phyloP scores from a whole-genome alignment of 2,329 filamentous ascomycete genomes.

The Paracoccidioides brasiliensis region DNA sequence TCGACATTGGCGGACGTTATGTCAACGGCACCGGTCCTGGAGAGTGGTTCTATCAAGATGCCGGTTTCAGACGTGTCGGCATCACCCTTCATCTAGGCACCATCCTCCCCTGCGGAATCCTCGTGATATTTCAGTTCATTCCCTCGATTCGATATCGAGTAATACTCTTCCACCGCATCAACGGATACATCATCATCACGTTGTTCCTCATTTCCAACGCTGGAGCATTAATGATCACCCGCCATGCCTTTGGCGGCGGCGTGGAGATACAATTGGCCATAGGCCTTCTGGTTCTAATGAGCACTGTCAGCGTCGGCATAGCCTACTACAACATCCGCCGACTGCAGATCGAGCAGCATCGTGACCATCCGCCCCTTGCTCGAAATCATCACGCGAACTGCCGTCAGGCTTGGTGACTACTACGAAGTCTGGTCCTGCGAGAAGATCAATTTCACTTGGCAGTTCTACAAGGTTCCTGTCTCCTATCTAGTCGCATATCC shows the following conservation, averaged over 20 bases:
- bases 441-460: slow-evolving; percentile 34
- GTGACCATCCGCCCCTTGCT: slow-evolving; percentile 24
- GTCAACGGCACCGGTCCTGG: slow-evolving; percentile 23
- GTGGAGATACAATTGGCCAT: slow-evolving; percentile 37
- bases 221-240: slow-evolving; percentile 42
- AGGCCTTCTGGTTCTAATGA: slow-evolving; percentile 34
- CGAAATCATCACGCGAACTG: slow-evolving; percentile 29
- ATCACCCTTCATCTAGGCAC: slow-evolving; percentile 32
- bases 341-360: slow-evolving; percentile 47
- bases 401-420: slow-evolving; percentile 23
- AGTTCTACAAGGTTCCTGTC: slow-evolving; percentile 24
- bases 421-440: slow-evolving; percentile 34
- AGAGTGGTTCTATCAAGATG: slow-evolving; percentile 33
- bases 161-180: slow-evolving; percentile 46
- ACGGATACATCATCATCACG: slow-evolving; percentile 43
- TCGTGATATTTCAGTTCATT: slow-evolving; percentile 31
- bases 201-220: slow-evolving; percentile 36
- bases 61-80: slow-evolving; percentile 24
- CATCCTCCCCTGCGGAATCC: slow-evolving; percentile 28
- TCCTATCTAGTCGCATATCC: slow-evolving; percentile 16
- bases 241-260: slow-evolving; percentile 42
- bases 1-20: slow-evolving; percentile 31
- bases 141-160: slow-evolving; percentile 34
- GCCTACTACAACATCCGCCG: slow-evolving; percentile 46
- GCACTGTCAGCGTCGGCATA: slow-evolving; percentile 32